Conservation (phyloP, 2,329 filamentous ascomycete genomes). For the Nigrospora sphaerica region DNA sequence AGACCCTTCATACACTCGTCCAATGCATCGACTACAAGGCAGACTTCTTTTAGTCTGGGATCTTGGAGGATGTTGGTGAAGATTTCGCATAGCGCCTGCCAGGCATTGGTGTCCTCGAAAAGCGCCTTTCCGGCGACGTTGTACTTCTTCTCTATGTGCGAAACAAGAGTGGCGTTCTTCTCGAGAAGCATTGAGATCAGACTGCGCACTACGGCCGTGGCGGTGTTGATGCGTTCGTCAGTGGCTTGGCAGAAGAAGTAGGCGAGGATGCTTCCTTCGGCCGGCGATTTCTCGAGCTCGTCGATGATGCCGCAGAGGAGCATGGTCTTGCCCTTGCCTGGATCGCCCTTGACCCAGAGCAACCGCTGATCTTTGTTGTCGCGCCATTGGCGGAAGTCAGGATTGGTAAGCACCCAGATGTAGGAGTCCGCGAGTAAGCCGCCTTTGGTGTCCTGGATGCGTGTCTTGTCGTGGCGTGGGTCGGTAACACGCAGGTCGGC, state of each 20-base stretch:
- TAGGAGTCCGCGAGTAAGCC: too few relatives aligned
- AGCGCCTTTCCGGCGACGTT: conserved; percentile 22
- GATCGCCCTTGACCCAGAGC: too few relatives aligned
- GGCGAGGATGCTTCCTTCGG: conserved; percentile 3
- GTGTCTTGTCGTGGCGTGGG: too few relatives aligned
- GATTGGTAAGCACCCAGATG: too few relatives aligned
- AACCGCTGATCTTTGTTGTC: too few relatives aligned
- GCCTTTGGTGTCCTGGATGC: too few relatives aligned
- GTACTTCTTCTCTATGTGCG: conserved; percentile 26
- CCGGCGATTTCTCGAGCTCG: conserved; percentile 9
- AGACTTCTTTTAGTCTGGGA: conserved; percentile 12
- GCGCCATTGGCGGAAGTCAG: too few relatives aligned
- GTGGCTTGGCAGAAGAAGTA: conserved; percentile 28
- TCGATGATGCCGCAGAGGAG: conserved; percentile 18
- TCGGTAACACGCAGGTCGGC: too few relatives aligned
- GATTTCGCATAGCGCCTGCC: conserved; percentile 26
- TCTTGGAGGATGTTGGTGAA: conserved; percentile 32
- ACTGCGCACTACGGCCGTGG: conserved; percentile 27
- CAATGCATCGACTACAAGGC: conserved; percentile 6
- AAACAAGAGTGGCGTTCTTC: conserved; percentile 22
- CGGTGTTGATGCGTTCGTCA: conserved; percentile 15
- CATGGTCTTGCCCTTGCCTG: conserved; percentile 29
- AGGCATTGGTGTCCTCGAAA: conserved; percentile 32
- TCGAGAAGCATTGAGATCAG: conserved; percentile 31
- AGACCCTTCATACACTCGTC: neutral